Conservation (phyloP, 1,139 yeast genomes). For the Pneumocystis murina region DNA sequence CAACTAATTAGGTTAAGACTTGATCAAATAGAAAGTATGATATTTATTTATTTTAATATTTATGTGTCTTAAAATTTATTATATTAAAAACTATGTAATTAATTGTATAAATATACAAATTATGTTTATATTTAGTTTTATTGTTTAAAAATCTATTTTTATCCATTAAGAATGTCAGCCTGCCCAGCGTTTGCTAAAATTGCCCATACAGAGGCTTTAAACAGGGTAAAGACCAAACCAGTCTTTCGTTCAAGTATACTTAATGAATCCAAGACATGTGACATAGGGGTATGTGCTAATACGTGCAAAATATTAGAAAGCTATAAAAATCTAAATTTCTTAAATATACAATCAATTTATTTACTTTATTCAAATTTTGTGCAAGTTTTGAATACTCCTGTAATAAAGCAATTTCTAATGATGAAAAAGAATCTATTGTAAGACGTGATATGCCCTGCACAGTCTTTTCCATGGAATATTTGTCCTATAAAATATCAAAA, state of each 20-base stretch:
- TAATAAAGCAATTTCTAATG: slow-evolving; percentile 6
- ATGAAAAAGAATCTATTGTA: not conserved
- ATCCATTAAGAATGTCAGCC: not conserved
- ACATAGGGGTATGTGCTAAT: slow-evolving; percentile 21
- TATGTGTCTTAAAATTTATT: too few species aligned
- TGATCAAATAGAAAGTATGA: too few species aligned
- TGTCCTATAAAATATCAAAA: not conserved
- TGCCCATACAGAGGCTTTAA: slow-evolving; percentile 40
- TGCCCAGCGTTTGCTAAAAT: slow-evolving; percentile 9
- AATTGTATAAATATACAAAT: not conserved
- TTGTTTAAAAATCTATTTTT: not conserved
- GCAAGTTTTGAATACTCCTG: slow-evolving; percentile 6
- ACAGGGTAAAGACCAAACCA: slow-evolving; percentile 43
- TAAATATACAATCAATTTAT: slow-evolving; percentile 1
- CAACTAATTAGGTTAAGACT: too few species aligned
- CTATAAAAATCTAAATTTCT: slow-evolving; percentile 3
- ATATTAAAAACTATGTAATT: too few species aligned
- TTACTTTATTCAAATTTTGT: slow-evolving; percentile 15
- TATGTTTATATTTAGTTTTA: too few species aligned
- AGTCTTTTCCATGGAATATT: not conserved
- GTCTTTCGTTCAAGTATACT: slow-evolving; percentile 40
- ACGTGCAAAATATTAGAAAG: slow-evolving; percentile 11
- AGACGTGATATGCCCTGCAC: not conserved
- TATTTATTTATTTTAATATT: too few species aligned
- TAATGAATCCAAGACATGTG: slow-evolving; percentile 33